Base-by-base conservation (phyloP, 108 stramenopile species). In the Heterococcus sp. region DNA sequence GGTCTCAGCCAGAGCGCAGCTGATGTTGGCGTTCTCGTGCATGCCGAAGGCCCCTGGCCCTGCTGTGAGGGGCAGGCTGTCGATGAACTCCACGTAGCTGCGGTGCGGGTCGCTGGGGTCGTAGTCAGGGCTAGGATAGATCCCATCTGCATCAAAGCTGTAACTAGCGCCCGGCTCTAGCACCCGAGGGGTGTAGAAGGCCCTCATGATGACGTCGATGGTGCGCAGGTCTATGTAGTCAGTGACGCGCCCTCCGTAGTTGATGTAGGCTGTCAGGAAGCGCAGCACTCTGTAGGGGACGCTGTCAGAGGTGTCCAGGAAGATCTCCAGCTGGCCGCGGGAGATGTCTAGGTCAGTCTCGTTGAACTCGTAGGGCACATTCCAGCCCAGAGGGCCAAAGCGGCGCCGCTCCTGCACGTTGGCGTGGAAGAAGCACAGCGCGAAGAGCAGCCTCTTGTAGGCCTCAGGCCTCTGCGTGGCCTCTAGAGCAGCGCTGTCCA, bases 241-340 rank as follows among this genome's bases (percentile, higher is more conserved):
- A 5, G 89, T 90, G 8, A 90, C 89, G 29, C 89, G 75, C 0
- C 89, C 89, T 5, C 89, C 89, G 80, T 90, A 90, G 71, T 88
- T 90, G 68, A 90, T 90, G 66, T 90, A 89, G 37, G 87, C 86
- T 14, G 89, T 88, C 32, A 90, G 69, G 87, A 88, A 90, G 71
- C 76, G 68, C 32, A 90, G 68, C 26, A 87, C 88, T 68, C 68
- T 86, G 74, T 72, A 90, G 26, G 82, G 84, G 33, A 79, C 85
- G 71, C 72, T 82, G 26, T 89, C 88, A 5, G 85, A 86, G 63
- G 37, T 69, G 39, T 88, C 88, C 2, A 89, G 39, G 74, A 89
- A 89, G 28, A 89, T 82, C 74, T 85, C 87, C 0, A 90, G 66
- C 71, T 89, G 89, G 27, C 82, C 87, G 76, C 85, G 78, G 32